Evolutionary conservation across 306 rosid genomes (phyloP).

Genomic region (Pterocarpus macrocarpus): DNA sequence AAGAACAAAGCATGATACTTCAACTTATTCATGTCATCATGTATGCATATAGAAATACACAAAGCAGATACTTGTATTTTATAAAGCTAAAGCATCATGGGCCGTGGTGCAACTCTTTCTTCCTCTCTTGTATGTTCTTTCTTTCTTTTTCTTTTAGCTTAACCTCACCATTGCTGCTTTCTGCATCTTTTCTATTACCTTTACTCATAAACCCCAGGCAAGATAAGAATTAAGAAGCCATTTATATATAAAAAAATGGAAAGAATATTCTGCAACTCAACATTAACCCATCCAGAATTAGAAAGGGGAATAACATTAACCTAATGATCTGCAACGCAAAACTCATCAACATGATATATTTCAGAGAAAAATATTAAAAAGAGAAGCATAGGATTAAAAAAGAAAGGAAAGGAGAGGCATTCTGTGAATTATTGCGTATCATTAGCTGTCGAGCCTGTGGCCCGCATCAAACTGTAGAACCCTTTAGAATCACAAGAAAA

Average conservation of each 20-base stretch:
- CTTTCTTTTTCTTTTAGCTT: constrained; percentile 21
- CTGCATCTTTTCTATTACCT: constrained; percentile 27
- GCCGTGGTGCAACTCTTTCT: not conserved
- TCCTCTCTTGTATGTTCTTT: not conserved
- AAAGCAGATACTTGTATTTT: not conserved
- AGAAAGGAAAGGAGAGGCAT: not conserved
- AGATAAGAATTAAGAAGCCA: constrained; percentile 12
- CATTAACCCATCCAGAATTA: constrained; percentile 15
- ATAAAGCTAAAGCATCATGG: constrained; percentile 27
- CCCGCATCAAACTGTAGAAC: constrained; percentile 44
- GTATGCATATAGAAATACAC: constrained; percentile 9
- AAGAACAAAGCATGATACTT: constrained; percentile 22
- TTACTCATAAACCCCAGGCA: constrained; percentile 18
- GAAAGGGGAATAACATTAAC: not conserved
- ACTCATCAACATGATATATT: constrained; percentile 11
- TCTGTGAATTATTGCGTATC: constrained; percentile 47
- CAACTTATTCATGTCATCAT: constrained; percentile 3
- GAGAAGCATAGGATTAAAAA: not conserved
- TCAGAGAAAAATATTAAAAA: not conserved
- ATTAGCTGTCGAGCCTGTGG: constrained; percentile 42
- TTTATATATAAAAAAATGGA: constrained; percentile 21
- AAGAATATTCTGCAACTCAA: constrained; percentile 23
- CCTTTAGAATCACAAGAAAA: constrained; percentile 31
- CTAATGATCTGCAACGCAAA: not conserved
- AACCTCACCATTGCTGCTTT: constrained; percentile 23